Evolutionary conservation across 805 yeast species (phyloP).

Genomic region (Saturnispora kantuleensis): DNA sequence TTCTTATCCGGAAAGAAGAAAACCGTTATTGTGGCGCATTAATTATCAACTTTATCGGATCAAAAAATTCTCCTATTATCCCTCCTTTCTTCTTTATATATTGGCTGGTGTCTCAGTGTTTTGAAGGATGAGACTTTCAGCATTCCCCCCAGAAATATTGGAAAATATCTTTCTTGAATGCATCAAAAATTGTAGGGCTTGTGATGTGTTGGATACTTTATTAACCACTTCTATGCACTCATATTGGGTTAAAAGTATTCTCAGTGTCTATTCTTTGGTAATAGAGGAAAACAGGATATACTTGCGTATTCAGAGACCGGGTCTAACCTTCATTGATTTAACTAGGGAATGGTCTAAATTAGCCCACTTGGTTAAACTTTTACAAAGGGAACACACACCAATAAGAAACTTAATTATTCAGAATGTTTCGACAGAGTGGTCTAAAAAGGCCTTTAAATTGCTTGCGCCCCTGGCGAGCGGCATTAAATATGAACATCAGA

Average conservation of each 20-base stretch:
- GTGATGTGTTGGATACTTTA: conserved; percentile 3
- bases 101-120: background rate
- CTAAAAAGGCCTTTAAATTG: conserved; percentile 2
- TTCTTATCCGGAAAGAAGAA: no score
- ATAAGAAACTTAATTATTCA: conserved; percentile 4
- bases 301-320: conserved; percentile 3
- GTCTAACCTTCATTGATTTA: conserved; percentile 4
- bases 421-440: background rate
- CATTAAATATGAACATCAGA: conserved; percentile 5
- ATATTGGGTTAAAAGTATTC: background rate
- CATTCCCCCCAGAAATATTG: background rate
- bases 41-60: no score
- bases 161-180: conserved; percentile 3
- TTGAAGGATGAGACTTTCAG: background rate
- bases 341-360: conserved; percentile 1
- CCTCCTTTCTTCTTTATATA: background rate
- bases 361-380: background rate
- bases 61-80: background rate
- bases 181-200: conserved; percentile 1
- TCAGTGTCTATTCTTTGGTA: conserved; percentile 2
- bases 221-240: background rate
- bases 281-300: conserved; percentile 4
- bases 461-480: background rate
- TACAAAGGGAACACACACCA: background rate
- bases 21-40: no score